A percentile compares a stretch with the other conserved stretches of the same genome.
phyloP scores from a whole-genome alignment of 148 eudicot species.

The Persicaria maculosa region DNA sequence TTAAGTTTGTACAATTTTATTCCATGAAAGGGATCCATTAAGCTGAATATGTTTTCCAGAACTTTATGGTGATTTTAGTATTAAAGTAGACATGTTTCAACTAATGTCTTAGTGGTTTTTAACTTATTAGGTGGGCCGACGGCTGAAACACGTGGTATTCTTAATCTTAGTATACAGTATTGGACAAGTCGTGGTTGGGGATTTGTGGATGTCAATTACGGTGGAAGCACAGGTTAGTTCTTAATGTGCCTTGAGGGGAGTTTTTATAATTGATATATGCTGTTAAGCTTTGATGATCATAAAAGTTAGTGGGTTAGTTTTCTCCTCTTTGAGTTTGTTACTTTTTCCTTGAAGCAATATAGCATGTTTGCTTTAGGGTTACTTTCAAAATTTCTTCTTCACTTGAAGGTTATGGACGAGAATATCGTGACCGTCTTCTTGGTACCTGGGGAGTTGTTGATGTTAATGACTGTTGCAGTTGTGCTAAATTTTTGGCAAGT shows the following conservation, averaged over 20 bases:
- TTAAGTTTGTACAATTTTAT: not conserved
- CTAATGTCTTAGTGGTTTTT: not conserved
- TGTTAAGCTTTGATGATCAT: not conserved
- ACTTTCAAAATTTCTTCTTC: not conserved
- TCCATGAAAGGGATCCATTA: not conserved
- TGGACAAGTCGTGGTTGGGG: slow-evolving; percentile 99
- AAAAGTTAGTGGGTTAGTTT: not conserved
- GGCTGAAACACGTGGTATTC: slow-evolving; percentile 68
- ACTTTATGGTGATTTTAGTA: not conserved
- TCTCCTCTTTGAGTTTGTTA: not conserved
- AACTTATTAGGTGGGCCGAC: slow-evolving; percentile 76
- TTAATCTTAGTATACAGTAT: slow-evolving; percentile 74
- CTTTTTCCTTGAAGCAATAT: not conserved
- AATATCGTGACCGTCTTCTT: slow-evolving; percentile 75
- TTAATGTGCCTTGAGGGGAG: not conserved
- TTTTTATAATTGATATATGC: not conserved
- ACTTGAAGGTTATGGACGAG: slow-evolving; percentile 81
- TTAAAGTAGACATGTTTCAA: not conserved
- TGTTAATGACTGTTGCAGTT: slow-evolving; percentile 94
- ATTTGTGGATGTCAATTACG: slow-evolving; percentile 90
- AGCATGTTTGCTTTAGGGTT: not conserved
- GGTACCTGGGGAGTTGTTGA: slow-evolving; percentile 79
- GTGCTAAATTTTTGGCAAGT: slow-evolving; percentile 80
- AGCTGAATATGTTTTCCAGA: not conserved
- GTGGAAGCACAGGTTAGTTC: slow-evolving; percentile 88